Base-by-base conservation (phyloP, 2,329 filamentous ascomycete genomes). In the Talaromyces sp. region DNA sequence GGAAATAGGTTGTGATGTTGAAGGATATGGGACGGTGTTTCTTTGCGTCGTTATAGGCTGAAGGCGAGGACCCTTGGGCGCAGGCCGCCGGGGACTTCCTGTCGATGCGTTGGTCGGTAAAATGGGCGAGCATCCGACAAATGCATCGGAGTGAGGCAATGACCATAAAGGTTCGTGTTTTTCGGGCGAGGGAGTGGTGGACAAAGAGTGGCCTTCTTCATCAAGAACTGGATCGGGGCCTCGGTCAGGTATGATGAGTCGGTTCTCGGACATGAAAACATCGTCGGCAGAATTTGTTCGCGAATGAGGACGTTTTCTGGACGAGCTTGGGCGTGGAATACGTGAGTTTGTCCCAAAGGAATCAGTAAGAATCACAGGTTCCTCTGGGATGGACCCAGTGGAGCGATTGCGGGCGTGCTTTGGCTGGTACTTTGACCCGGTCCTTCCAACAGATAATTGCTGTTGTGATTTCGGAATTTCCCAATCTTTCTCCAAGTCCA, bases 41-140 rank as follows among this genome's bases (percentile, higher is more conserved):
- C 66, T 66, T 24, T 58, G 50, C 27, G 65, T 48, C n/a, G 57
- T 65, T 3, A 41, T 58, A 0, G 72, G 73, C 58, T 72, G 72
- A 29, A 26, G 70, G 31, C 73, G 72, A 14, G 72, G 72, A 1
- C 73, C 72, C 53, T 71, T 74, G 10, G 74, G 68, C 1, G 62
- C 64, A 10, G 72, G 67, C 1, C 71, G 68, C 17, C 72, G 71
- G 31, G 71, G 72, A 46, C 72, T 73, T 11, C 68, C 67, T 19
- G 63, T 64, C 5, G 66, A 60, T 2, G 63, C 61, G 53, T 71
- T 70, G 48, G 72, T 69, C 14, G 65, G 60, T 31, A 62, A 43
- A 3, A 54, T 54, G 8, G 57, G 50, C 6, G 61, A 59, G 12
- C 63, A 54, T 3, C 65, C 63, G 7, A 69, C 66, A 1, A 70